phyloP scores from a whole-genome alignment of 2,329 filamentous ascomycete genomes.

The Claviceps quebecensis region DNA sequence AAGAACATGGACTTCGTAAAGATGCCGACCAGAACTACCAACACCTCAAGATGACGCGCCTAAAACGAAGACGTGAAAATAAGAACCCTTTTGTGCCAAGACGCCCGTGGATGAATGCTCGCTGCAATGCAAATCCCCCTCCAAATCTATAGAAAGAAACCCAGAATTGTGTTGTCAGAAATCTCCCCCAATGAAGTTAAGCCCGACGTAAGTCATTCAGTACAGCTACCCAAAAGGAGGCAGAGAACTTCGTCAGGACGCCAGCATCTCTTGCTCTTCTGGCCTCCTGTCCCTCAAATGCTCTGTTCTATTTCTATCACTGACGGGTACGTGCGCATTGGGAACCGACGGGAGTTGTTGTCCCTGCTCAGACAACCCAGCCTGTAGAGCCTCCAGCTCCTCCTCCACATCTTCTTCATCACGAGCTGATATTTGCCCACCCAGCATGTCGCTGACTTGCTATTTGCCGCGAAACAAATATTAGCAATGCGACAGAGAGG shows the following conservation, averaged over 20 bases:
- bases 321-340: slow-evolving; percentile 18
- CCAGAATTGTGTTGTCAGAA: neutral
- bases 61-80: neutral
- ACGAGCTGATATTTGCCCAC: slow-evolving; percentile 75
- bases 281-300: neutral
- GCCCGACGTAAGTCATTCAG: neutral
- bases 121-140: slow-evolving; percentile 5
- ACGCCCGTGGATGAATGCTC: slow-evolving; percentile 12
- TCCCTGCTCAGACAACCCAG: slow-evolving; percentile 17
- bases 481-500: neutral
- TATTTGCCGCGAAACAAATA: slow-evolving; percentile 20
- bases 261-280: slow-evolving; percentile 27
- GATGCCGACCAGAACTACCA: neutral
- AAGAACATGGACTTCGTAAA: neutral
- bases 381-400: slow-evolving; percentile 70
- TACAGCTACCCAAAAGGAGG: neutral
- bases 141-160: slow-evolving; percentile 2
- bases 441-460: slow-evolving; percentile 88
- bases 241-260: slow-evolving; percentile 12
- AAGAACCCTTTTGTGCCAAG: slow-evolving; percentile 6
- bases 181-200: neutral
- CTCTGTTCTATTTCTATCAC: neutral
- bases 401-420: slow-evolving; percentile 98
- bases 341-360: slow-evolving; percentile 19
- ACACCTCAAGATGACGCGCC: neutral